Base-by-base conservation (phyloP, 352 stramenopile genomes). In the Globisporangium orthogonon region DNA sequence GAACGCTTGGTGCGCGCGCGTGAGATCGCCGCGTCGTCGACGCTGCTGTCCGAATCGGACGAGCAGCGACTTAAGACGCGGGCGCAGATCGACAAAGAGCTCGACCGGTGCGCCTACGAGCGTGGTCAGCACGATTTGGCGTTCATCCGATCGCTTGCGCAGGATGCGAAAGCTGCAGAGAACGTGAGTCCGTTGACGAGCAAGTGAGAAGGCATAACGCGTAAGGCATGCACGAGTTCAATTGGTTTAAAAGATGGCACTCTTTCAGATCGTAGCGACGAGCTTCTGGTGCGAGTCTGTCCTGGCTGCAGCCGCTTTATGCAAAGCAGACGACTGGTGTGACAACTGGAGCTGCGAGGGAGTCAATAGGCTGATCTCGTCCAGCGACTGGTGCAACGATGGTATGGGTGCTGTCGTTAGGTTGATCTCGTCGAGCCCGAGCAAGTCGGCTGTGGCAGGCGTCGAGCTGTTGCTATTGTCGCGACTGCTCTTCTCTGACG, bases 31-130 rank as follows among this genome's bases (percentile, higher is more conserved):
- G 30, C 58, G 45, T 39, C 51, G 45, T 39, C 52, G 45, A 47
- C 28, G 23, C 37, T 5, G 23, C 37, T 5, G n/a, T 4, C 18
- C 10, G 44, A 31, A 6, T 49, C 44, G n/a, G 44, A 49, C 2
- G 37, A 52, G 15, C 28, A 39, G 15, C 37, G 43, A 4, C 28
- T 6, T n/a, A 15, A 58, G 35, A 62, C 54, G 35, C 28, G 69
- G 0, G n/a, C 61, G n/a, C 63, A 62, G 11, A 73, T 90, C 37
- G 66, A 57, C 11, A 76, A 76, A 39, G 77, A 85, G 52, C 62
- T 65, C 11, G 76, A 86, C 53, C 83, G 82, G 33, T 86, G 76
- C 30, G 45, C 72, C n/a, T 90, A 85, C 39, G 76, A 86, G 18
- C 75, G 76, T 15, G 73, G 63, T 17, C 77, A 90, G 50, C 81